These are phyloP conservation scores for Secale cereale DNA, from an alignment of 176 grass and related monocot genomes.

Conservation along the genomic window DNA sequence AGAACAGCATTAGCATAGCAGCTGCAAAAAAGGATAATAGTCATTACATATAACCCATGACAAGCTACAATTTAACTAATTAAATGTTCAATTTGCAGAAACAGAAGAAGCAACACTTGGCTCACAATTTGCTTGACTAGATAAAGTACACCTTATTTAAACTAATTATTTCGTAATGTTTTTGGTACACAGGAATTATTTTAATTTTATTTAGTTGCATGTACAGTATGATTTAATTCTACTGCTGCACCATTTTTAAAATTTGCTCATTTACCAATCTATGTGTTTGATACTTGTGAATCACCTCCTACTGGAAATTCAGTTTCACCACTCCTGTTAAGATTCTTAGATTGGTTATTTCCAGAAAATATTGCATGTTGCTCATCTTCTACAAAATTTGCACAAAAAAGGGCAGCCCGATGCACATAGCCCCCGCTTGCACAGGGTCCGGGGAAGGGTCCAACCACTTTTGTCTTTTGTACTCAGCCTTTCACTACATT, in stretches of 20 bases:
- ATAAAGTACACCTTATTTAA: not conserved
- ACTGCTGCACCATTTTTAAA: not conserved
- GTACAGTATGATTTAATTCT: slow-evolving; percentile 3
- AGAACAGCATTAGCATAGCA: slow-evolving; percentile 99
- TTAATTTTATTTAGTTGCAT: not conserved
- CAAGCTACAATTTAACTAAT: not conserved
- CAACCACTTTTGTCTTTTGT: no score
- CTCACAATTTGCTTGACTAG: slow-evolving; percentile 7
- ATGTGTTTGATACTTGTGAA: not conserved
- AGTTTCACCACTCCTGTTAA: not conserved
- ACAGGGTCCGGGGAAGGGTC: no score
- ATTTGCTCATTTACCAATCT: not conserved
- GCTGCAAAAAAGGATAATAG: slow-evolving; percentile 44
- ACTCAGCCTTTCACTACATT: no score
- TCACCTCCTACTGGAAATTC: not conserved
- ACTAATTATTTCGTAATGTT: not conserved
- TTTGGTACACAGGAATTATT: not conserved
- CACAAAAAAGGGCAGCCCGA: not conserved
- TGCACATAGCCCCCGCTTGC: no score
- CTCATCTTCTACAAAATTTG: not conserved
- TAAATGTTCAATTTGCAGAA: slow-evolving; percentile 2
- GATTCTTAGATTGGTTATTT: slow-evolving; percentile 1
- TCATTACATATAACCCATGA: slow-evolving; percentile 22
- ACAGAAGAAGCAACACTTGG: not conserved
- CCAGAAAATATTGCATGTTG: slow-evolving; percentile 12